Percentiles rank a stretch among this genome's conserved stretches.
phyloP scores from a whole-genome alignment of 2,329 filamentous ascomycete species.

The Epichloe baconii region DNA sequence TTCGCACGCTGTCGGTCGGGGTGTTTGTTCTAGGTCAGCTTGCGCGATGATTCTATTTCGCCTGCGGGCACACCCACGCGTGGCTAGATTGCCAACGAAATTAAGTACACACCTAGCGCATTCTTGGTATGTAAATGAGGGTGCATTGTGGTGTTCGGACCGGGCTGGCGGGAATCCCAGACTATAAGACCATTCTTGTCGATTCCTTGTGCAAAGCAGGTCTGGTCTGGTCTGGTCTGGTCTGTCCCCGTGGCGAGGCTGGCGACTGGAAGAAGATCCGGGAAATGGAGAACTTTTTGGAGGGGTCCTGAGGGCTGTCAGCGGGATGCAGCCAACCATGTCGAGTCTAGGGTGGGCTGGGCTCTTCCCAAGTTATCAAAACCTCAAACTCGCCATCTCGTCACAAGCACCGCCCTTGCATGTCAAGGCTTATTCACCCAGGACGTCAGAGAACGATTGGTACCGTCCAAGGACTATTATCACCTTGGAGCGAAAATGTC shows the following conservation, averaged over 20 bases:
- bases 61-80: neutral
- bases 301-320: neutral
- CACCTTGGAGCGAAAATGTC: conserved; percentile 7
- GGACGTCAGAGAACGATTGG: neutral
- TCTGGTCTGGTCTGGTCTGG: no score
- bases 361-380: neutral
- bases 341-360: neutral
- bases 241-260: neutral
- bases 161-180: no score
- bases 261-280: neutral
- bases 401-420: neutral
- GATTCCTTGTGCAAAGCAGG: neutral
- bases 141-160: conserved; percentile 56
- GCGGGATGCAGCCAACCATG: neutral
- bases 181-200: neutral
- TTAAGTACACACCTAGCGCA: conserved; percentile 53
- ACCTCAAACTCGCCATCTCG: neutral
- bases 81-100: neutral
- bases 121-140: conserved; percentile 91
- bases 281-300: neutral
- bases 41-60: neutral
- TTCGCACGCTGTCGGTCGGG: conserved; percentile 59
- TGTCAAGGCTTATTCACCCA: neutral
- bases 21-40: neutral
- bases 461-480: no score